Evolutionary conservation across 1,284 basidiomycete genomes (phyloP).

Genomic region (Thelephora terrestris): DNA sequence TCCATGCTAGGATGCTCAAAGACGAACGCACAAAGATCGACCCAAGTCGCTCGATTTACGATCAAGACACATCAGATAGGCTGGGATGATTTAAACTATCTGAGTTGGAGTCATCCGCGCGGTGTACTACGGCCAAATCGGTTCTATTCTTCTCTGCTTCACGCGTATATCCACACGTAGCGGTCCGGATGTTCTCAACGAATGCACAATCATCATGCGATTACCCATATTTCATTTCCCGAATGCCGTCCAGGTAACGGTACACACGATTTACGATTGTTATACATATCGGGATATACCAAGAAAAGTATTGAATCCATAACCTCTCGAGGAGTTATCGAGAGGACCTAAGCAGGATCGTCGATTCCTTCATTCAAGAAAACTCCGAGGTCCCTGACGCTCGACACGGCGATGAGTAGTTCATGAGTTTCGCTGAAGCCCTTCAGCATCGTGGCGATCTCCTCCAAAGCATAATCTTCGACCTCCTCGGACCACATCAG

Average conservation of each 20-base stretch:
- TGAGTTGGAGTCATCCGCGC: no score
- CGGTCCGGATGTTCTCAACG: no score
- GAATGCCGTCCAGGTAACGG: no score
- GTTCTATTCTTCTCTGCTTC: no score
- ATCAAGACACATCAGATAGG: slow-evolving; percentile 27
- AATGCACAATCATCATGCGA: no score
- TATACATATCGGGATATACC: no score
- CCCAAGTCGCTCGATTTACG: slow-evolving; percentile 39
- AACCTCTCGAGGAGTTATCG: no score
- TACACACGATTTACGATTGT: no score
- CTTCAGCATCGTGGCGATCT: slow-evolving; percentile 54
- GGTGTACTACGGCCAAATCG: no score
- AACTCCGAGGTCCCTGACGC: slow-evolving; percentile 58
- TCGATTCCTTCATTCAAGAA: slow-evolving; percentile 18
- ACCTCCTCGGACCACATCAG: slow-evolving; percentile 62
- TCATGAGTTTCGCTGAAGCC: slow-evolving; percentile 48
- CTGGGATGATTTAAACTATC: slow-evolving; percentile 23
- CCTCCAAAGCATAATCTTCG: slow-evolving; percentile 65
- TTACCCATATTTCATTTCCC: no score
- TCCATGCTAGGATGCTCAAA: slow-evolving; percentile 47
- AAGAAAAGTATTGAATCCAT: no score
- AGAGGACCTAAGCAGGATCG: background rate
- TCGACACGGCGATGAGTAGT: slow-evolving; percentile 55
- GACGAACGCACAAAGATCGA: slow-evolving; percentile 55
- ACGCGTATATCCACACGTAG: no score